Base-by-base conservation (phyloP, 352 stramenopile genomes). In the Phytophthora pluvialis region DNA sequence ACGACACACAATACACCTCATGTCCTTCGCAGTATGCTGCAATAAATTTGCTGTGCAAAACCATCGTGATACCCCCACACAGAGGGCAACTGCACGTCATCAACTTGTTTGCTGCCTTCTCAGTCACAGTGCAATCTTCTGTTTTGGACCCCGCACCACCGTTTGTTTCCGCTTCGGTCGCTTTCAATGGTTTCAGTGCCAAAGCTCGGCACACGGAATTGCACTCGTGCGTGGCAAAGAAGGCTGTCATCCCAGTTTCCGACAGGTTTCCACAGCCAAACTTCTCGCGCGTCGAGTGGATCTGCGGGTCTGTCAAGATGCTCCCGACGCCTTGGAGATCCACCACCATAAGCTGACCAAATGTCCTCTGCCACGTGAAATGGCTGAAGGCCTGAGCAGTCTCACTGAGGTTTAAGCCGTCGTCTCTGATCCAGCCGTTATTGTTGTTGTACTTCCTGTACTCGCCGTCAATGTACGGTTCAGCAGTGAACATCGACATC, bases 361-460 rank as follows among this genome's bases (percentile, higher is more conserved):
- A 53, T 31, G 71, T 77, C 18, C 68, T 65, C 38, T 81, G 60
- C 59, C 68, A 81, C 26, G 70, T 78, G 31, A 80, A 85, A 40
- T 80, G 73, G 28, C 66, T 78, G 52, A 81, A 85, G 0, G 73
- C 76, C 48, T 81, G 74, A 15, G 74, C 70, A 3, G 64, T 70
- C 4, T 73, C 60, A 28, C 54, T 62, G 0, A 59, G 42, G 21
- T 58, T 40, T 31, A 55, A 28, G 0, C 53, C 46, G 3, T 50
- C 50, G 2, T 66, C 45, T n/a, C 40, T 39, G 13, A 70, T 60
- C 70, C 67, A 80, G 12, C 64, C 66, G 15, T 75, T 80, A 39
- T 75, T 82, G 60, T 73, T 80, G 63, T 80, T 80, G 64, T 78
- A 85, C 71, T 81, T 84, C 45, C 73, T 70, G 70, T 78, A 84